A percentile compares a stretch with the other conserved stretches of the same genome.
Evolutionary conservation across 2,329 filamentous ascomycete species (phyloP).

Genomic region (Cladophialophora immunda): DNA sequence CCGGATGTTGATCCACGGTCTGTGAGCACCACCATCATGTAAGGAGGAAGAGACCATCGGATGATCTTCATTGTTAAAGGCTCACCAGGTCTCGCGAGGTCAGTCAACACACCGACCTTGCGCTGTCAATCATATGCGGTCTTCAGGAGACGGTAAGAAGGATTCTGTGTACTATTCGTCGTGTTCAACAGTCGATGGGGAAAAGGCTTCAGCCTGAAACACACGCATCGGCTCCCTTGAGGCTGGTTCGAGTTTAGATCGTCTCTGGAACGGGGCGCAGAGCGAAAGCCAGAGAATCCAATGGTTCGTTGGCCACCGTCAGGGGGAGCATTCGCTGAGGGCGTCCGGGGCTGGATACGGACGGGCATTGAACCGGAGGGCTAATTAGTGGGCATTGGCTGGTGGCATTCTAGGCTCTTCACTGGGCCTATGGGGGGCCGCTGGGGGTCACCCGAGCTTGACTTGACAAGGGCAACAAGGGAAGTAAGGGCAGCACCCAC

Average conservation of each 20-base stretch:
- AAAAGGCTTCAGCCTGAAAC: constrained; percentile 21
- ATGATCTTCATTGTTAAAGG: not conserved
- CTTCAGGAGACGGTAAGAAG: constrained; percentile 8
- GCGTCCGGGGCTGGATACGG: not conserved
- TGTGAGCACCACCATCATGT: not conserved
- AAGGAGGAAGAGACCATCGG: not conserved
- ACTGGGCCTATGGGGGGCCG: not conserved
- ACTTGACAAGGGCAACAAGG: not conserved
- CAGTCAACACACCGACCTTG: not conserved
- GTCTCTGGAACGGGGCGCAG: constrained; percentile 14
- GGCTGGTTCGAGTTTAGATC: constrained; percentile 12
- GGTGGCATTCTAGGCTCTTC: not conserved
- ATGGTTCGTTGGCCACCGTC: constrained; percentile 8
- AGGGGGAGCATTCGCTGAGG: constrained; percentile 2
- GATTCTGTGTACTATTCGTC: not conserved
- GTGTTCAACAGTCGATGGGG: not conserved
- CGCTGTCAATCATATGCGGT: constrained; percentile 13
- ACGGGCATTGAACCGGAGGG: not conserved
- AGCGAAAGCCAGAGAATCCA: constrained; percentile 14
- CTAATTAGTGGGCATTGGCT: constrained; percentile 1
- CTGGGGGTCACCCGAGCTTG: not conserved
- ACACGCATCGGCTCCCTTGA: not conserved
- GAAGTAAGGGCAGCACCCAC: not conserved
- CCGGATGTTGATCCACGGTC: not conserved
- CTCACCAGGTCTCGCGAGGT: not conserved